Evolutionary conservation across 2,329 filamentous ascomycete species (phyloP).

Genomic region (Fusarium buxicola): DNA sequence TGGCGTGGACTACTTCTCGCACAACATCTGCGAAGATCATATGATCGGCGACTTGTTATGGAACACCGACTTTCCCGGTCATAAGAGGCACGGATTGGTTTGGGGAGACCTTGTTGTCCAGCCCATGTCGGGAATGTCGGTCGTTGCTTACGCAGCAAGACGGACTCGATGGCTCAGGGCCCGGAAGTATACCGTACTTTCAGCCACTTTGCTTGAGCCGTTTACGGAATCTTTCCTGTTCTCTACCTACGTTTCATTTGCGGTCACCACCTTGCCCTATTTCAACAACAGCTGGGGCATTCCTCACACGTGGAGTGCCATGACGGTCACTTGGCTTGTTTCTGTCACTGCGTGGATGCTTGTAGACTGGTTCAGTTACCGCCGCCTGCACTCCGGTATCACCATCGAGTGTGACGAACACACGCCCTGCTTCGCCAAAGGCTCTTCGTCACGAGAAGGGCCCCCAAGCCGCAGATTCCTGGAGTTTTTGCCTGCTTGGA

Average conservation of each 20-base stretch:
- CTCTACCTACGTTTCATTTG: conserved; percentile 82
- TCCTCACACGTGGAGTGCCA: conserved; percentile 74
- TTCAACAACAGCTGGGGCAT: conserved; percentile 65
- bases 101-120: conserved; percentile 91
- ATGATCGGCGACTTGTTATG: conserved; percentile 93
- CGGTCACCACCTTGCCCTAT: conserved; percentile 77
- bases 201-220: conserved; percentile 91
- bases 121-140: conserved; percentile 84
- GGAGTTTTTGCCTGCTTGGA: conserved; percentile 85
- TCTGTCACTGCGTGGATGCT: conserved; percentile 78
- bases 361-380: conserved; percentile 79
- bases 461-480: conserved; percentile 66
- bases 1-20: conserved; percentile 92
- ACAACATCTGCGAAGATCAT: conserved; percentile 98
- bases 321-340: conserved; percentile 72
- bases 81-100: conserved; percentile 84
- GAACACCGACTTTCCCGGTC: conserved; percentile 73
- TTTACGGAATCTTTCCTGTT: conserved; percentile 91
- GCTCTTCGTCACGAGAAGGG: conserved; percentile 52
- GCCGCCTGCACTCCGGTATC: conserved; percentile 77
- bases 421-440: conserved; percentile 79
- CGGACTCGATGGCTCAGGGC: conserved; percentile 92
- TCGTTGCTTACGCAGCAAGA: conserved; percentile 81
- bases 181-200: conserved; percentile 90
- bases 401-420: conserved; percentile 77